Percentiles rank a stretch among this genome's conserved stretches.
Conservation (phyloP, 306 rosid species). For the Abrus pulchellus region DNA sequence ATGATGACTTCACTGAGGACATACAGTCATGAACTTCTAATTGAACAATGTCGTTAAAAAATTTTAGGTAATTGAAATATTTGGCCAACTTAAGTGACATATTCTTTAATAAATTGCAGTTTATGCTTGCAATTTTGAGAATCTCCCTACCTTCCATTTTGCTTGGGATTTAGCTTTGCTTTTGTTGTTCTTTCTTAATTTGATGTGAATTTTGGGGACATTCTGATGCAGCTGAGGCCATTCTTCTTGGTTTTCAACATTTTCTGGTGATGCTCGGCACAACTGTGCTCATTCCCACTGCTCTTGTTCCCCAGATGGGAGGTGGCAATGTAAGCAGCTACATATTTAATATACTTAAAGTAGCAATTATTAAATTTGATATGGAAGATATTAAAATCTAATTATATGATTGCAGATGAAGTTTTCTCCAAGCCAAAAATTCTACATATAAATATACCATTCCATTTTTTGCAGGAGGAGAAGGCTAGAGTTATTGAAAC, state of each 20-base stretch:
- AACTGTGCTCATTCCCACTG: constrained; percentile 91
- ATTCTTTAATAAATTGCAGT: constrained; percentile 19
- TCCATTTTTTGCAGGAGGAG: constrained; percentile 68
- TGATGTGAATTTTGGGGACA: constrained; percentile 42
- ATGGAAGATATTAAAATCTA: constrained; percentile 32
- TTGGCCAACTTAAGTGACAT: constrained; percentile 10
- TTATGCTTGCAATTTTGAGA: constrained; percentile 23
- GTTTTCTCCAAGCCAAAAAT: constrained; percentile 7
- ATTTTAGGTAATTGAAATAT: constrained; percentile 33
- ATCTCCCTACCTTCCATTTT: neutral
- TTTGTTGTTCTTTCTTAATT: constrained; percentile 7
- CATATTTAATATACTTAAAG: neutral
- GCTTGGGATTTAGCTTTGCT: neutral
- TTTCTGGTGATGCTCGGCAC: constrained; percentile 98
- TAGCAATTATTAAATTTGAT: neutral
- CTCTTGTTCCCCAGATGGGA: constrained; percentile 99
- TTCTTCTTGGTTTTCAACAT: constrained; percentile 99
- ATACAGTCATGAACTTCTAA: neutral
- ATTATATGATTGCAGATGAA: constrained; percentile 1
- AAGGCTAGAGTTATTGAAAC: constrained; percentile 95
- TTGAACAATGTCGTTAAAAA: constrained; percentile 17
- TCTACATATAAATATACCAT: neutral
- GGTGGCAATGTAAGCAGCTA: constrained; percentile 91
- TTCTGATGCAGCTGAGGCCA: constrained; percentile 92
- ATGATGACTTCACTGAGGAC: neutral